Base-by-base conservation (phyloP, 352 stramenopile genomes). In the Phytopythium mirpurense region DNA sequence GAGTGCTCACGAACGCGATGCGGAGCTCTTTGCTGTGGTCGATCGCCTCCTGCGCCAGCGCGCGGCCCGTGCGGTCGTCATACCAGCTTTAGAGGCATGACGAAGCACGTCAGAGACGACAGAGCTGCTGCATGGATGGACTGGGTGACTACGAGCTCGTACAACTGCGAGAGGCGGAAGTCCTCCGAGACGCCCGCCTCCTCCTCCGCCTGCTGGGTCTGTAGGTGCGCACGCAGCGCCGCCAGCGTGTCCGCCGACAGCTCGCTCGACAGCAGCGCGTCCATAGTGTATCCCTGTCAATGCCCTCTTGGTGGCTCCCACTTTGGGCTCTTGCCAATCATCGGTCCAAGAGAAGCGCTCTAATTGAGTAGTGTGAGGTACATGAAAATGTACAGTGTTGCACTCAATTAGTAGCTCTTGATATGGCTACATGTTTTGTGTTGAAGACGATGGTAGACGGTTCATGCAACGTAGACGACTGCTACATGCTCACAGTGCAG, bases 101-200 rank as follows among this genome's bases (percentile, higher is more conserved):
- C 8, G 29, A 40, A 42, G 16, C 14, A 11, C 23, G 21, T 19
- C 29, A 32, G 29, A 4, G 26, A 32, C 29, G 9, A 10, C 29
- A 32, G 5, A 5, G 29, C 29, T 32, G 29, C 29, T 32, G 29
- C 29, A 32, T 32, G 29, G n/a, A n/a, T n/a, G n/a, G n/a, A n/a
- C n/a, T n/a, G n/a, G n/a, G n/a, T n/a, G n/a, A n/a, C n/a, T n/a
- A n/a, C n/a, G n/a, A n/a, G 38, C 51, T 5, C 53, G 38, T 54
- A 83, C 69, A 83, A 83, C 50, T 80, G 69, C 18, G 72, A 83
- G 29, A 83, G 63, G 47, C 72, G 69, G 46, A 83, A 83, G 44
- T 83, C 72, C 37, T 83, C 72, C 14, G 69, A 73, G 18, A 83
- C 67, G 24, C 57, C 38, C 11, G 60, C 53, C 37, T 80, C 62